These are phyloP conservation scores for Thalassiosira exigua DNA, from an alignment of 352 stramenopile genomes.

Conservation along the genomic window DNA sequence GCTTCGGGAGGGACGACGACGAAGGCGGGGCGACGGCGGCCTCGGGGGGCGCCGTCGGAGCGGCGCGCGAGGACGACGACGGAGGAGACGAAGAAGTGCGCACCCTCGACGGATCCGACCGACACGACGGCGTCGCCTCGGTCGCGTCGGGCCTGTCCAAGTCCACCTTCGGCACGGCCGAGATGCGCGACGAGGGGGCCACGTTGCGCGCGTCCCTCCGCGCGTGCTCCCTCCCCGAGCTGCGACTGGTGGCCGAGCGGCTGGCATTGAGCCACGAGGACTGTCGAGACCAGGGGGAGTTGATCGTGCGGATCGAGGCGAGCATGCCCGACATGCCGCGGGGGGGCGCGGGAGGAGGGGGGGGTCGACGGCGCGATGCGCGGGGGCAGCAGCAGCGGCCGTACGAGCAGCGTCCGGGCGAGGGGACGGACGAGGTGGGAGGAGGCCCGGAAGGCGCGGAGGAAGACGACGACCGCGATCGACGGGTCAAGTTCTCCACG, in stretches of 20 bases:
- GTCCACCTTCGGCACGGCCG: too few relatives aligned
- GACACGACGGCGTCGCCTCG: background rate
- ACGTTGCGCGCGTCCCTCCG: slow-evolving; percentile 37
- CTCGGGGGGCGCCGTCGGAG: background rate
- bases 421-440: background rate
- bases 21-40: background rate
- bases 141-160: too few relatives aligned
- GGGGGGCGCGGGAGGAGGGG: background rate
- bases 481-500: slow-evolving; percentile 32
- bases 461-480: slow-evolving; percentile 1
- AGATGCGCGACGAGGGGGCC: slow-evolving; percentile 9
- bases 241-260: slow-evolving; percentile 42
- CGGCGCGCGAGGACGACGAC: slow-evolving; percentile 3
- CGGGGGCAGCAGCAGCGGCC: background rate
- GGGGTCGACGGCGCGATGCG: background rate
- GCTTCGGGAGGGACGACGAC: background rate
- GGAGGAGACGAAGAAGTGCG: background rate
- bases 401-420: slow-evolving; percentile 3
- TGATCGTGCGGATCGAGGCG: slow-evolving; percentile 48
- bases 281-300: slow-evolving; percentile 18
- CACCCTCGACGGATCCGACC: background rate
- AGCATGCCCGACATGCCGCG: slow-evolving; percentile 31
- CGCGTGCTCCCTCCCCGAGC: slow-evolving; percentile 38
- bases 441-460: background rate
- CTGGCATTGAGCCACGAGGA: slow-evolving; percentile 26